Evolutionary conservation across 78 protist species (phyloP).

Genomic region (slime mould (Dictyostelium discoideum)): dicty_2.7 NC_007090.3:3202501-3203000

Average conservation of each 20-base stretch:
- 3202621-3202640: conserved; percentile 12
- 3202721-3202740: neutral
- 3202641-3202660: conserved; percentile 29
- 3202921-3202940: conserved; percentile 55
- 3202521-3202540: conserved; percentile 9
- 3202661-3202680: conserved; percentile 40
- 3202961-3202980: neutral
- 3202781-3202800: neutral
- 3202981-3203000: too few species aligned
- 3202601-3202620: neutral
- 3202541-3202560: conserved; percentile 48
- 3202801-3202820: conserved; percentile 23
- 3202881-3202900: neutral
- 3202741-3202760: neutral
- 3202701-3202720: neutral
- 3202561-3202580: conserved; percentile 15
- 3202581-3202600: conserved; percentile 24
- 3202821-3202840: conserved; percentile 50
- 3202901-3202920: conserved; percentile 6
- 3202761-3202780: conserved; percentile 12
- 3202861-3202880: conserved; percentile 41
- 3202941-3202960: conserved; percentile 13
- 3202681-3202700: neutral
- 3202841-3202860: conserved; percentile 9
- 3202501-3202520: conserved; percentile 11